Evolutionary conservation across 495 filamentous ascomycete species (phyloP), one percentile per base, ranked within the genome.

Genomic region (Saxispiralis lemnorum): DNA sequence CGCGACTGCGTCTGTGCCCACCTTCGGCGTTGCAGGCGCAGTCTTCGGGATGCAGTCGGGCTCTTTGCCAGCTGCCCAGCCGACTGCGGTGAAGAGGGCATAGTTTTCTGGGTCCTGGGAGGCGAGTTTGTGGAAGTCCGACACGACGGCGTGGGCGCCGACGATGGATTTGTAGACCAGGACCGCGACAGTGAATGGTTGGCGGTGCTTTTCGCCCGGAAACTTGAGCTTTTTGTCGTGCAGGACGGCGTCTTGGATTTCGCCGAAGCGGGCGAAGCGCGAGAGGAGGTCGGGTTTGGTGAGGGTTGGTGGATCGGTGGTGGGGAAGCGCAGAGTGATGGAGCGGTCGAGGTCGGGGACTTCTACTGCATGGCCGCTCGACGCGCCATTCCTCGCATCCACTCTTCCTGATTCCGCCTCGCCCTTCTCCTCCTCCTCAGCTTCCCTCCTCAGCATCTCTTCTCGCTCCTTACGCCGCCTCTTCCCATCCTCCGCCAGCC

Each of bases 401-500:
- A n/a, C n/a, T 39, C 40, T 15, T 36, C 24, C 32, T 54, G 47
- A 11, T 41, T n/a, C 6, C 30, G 4, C 6, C 20, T 41, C 45
- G n/a, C 39, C 41, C 20, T 45, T 9, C 21, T 34, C 31, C 4
- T 19, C 32, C 24, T 45, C 47, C 31, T 21, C 10, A 18, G 28
- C 38, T 30, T 61, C 52, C 20, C 48, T 33, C 43, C 56, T 44
- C 11, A 61, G 37, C 42, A 39, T 45, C 44, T 61, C 58, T 49
- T 63, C 59, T 35, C 45, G 46, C 47, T 62, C 61, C 33, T 48
- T 55, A 39, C 63, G 45, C 53, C 63, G 45, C 47, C 63, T 46
- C 39, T 55, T 58, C 15, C 73, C 74, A 56, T 81, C 76, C 56
- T 81, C 76, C 5, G 72, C 73, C 49, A 81, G 65, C 33, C 72